Evolutionary conservation across 108 stramenopile genomes (phyloP), one percentile per base, ranked within the genome.

Genomic region (Cylindrotheca closterium): DNA sequence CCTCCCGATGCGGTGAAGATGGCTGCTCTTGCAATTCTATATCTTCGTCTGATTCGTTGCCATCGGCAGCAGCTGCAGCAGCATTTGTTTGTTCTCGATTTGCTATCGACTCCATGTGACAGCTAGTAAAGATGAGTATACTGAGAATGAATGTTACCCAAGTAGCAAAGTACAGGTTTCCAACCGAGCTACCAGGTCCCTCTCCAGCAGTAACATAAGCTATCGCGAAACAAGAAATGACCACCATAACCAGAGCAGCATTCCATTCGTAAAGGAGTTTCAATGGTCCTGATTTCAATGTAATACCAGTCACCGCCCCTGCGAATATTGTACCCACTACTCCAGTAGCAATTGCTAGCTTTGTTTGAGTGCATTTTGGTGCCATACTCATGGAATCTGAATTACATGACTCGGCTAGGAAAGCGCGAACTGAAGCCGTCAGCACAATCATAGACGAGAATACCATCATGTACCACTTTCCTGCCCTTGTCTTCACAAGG

Each of bases 121-220:
- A 30, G 58, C 57, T 23, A 66, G 29, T 1, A 72, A 54, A 42
- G 37, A 42, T 42, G 10, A 42, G 7, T 19, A 80, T 56, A 48
- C 53, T 65, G 17, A 75, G 21, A 30, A 68, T 26, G 33, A 81
- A 81, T 17, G 37, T 31, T 42, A 59, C 61, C 80, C 80, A 81
- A 17, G 80, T 69, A 3, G 71, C 24, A 73, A 81, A 81, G 71
- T 71, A 81, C 1, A 81, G 47, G 46, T 81, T 81, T 21, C 75
- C 71, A 45, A 77, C 57, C 2, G 31, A 58, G 21, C 46, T 56
- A 26, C 62, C 80, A 23, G 80, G 80, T 26, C 63, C 72, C 26
- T 52, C 54, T 32, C 62, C 70, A 66, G 72, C 73, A 51, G 75
- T 81, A 51, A 76, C 60, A 29, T 34, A 73, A 22, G 71, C 75